These are phyloP conservation scores for Paramarasmius palmivorus DNA, from an alignment of 1,284 basidiomycete species.

Conservation along the genomic window DNA sequence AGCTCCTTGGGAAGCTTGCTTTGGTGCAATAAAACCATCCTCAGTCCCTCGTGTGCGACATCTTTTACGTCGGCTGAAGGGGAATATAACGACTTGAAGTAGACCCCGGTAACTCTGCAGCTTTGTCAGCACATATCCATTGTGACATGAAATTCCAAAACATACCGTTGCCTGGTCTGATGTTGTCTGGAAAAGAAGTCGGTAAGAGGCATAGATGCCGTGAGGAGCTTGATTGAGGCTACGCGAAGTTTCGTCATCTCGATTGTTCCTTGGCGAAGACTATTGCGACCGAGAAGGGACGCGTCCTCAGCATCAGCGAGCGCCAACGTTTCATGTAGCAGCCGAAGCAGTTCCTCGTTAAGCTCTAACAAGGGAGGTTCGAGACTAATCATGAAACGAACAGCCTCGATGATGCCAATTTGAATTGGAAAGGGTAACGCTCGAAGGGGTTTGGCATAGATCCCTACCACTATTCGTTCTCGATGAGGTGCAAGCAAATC, in stretches of 20 bases:
- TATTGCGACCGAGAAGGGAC: conserved; percentile 74
- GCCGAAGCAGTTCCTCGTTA: conserved; percentile 90
- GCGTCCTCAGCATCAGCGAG: conserved; percentile 95
- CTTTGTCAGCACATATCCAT: neutral
- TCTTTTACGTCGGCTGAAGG: conserved; percentile 92
- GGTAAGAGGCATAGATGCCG: conserved; percentile 92
- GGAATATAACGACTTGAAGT: conserved; percentile 99
- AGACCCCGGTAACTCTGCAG: conserved; percentile 86
- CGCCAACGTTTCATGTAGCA: conserved; percentile 93
- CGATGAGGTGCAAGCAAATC: conserved; percentile 87
- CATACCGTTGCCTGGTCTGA: conserved; percentile 83
- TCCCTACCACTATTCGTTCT: conserved; percentile 84
- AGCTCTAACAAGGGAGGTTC: conserved; percentile 87
- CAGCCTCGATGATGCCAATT: conserved; percentile 97
- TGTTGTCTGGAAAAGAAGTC: conserved; percentile 88
- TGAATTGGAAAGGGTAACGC: conserved; percentile 96
- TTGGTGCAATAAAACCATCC: conserved; percentile 88
- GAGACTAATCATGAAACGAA: conserved; percentile 88
- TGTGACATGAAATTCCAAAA: conserved; percentile 1
- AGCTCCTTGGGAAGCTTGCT: conserved; percentile 95
- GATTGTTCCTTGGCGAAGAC: conserved; percentile 77
- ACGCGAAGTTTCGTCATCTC: conserved; percentile 94
- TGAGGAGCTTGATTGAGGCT: conserved; percentile 91
- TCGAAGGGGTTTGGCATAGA: conserved; percentile 96
- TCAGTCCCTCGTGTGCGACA: conserved; percentile 92